A percentile compares a stretch with the other conserved stretches of the same genome.
Conservation (phyloP, 176 grass and related monocot species). For the Oropetium thomaeum region DNA sequence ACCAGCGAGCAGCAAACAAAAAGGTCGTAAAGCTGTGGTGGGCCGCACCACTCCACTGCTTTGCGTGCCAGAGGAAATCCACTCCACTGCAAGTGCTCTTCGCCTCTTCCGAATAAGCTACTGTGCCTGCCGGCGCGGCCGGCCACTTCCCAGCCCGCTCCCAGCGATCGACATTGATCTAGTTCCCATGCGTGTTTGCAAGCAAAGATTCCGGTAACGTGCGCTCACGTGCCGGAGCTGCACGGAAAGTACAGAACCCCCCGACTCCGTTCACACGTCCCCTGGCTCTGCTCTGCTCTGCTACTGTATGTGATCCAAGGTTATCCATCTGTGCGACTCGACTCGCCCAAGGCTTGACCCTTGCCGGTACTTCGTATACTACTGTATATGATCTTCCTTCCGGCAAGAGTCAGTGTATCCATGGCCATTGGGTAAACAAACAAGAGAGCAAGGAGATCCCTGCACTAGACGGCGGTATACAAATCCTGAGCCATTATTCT, state of each 20-base stretch:
- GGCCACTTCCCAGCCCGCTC: no score
- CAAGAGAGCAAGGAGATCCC: no score
- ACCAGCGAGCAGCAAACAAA: no score
- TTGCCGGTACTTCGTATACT: no score
- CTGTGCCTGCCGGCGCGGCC: neutral
- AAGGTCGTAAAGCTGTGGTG: neutral
- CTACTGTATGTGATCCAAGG: neutral
- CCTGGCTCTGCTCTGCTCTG: neutral
- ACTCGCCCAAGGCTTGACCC: no score
- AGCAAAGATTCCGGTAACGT: conserved; percentile 11
- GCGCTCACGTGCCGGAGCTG: conserved; percentile 11
- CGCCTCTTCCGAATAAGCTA: neutral
- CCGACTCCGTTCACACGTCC: conserved; percentile 7
- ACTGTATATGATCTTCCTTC: no score
- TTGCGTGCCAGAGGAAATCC: neutral
- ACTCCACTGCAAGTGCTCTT: neutral
- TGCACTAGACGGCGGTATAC: neutral
- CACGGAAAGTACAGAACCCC: neutral
- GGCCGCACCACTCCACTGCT: neutral
- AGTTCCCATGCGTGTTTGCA: neutral
- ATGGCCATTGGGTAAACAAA: no score
- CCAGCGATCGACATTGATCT: no score
- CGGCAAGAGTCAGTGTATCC: no score
- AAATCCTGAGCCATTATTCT: neutral
- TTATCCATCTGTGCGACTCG: neutral